A percentile compares a stretch with the other conserved stretches of the same genome.
Conservation (phyloP, 805 yeast genomes). For the Ogataea polymorpha region DNA sequence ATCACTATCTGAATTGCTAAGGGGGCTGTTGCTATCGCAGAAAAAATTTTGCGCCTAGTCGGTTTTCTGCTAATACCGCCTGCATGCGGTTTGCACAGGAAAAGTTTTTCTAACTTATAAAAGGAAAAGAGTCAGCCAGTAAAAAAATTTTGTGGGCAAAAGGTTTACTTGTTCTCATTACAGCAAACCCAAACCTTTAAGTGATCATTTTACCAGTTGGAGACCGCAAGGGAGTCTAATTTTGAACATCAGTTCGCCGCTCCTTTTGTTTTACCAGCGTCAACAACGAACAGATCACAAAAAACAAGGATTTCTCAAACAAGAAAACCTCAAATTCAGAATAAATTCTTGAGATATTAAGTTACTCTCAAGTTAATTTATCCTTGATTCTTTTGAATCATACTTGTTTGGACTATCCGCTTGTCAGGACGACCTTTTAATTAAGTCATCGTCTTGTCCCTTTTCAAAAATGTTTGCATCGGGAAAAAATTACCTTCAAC, state of each 20-base stretch:
- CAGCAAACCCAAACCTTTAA: constrained; percentile 11
- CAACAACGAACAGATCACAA: constrained; percentile 12
- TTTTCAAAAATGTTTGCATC: constrained; percentile 10
- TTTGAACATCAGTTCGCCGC: constrained; percentile 4
- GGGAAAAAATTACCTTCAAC: constrained; percentile 13
- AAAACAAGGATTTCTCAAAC: constrained; percentile 6
- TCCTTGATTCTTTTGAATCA: not conserved
- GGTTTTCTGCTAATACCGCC: constrained; percentile 5
- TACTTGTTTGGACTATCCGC: constrained; percentile 4
- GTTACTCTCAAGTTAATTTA: constrained; percentile 16
- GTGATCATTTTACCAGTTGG: constrained; percentile 17
- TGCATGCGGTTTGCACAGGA: constrained; percentile 10
- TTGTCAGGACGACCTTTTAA: constrained; percentile 38
- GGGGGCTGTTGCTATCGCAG: not conserved
- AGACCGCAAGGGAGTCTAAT: constrained; percentile 10
- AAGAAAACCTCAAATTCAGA: constrained; percentile 5
- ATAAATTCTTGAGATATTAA: constrained; percentile 22
- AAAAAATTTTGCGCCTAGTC: constrained; percentile 4
- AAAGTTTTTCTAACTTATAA: constrained; percentile 10
- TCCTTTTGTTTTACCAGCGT: constrained; percentile 15
- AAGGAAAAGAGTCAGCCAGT: constrained; percentile 12
- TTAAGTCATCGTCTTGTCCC: constrained; percentile 37
- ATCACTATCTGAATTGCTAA: not conserved
- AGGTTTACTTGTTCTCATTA: constrained; percentile 11
- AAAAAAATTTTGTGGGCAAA: constrained; percentile 11